Percentiles rank a stretch among this genome's conserved stretches.
These are phyloP conservation scores for Excoecaria agallocha DNA, from an alignment of 345 rosid species.

Conservation along the genomic window DNA sequence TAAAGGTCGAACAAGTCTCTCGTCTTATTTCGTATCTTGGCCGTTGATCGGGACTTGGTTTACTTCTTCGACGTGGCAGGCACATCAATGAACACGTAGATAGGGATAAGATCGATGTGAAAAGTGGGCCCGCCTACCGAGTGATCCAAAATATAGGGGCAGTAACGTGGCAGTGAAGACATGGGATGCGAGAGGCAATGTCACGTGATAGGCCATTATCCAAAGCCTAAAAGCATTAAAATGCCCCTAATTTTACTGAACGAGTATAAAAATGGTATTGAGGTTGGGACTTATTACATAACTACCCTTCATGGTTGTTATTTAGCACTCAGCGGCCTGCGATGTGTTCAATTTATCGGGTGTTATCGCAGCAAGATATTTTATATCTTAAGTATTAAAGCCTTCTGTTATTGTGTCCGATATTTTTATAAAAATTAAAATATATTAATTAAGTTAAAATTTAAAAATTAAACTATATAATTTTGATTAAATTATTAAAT, in stretches of 20 bases:
- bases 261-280: not conserved
- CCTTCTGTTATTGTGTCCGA: too few relatives aligned
- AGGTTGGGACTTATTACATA: not conserved
- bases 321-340: slow-evolving; percentile 5
- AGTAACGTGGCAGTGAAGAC: not conserved
- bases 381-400: too few relatives aligned
- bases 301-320: not conserved
- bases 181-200: not conserved
- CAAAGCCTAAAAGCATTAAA: not conserved
- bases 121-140: not conserved
- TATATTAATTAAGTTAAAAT: too few relatives aligned
- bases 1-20: slow-evolving; percentile 25
- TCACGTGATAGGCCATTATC: slow-evolving; percentile 20
- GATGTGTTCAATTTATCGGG: not conserved
- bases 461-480: too few relatives aligned
- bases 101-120: slow-evolving; percentile 48
- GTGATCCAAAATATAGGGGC: not conserved
- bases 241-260: not conserved
- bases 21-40: slow-evolving; percentile 14
- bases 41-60: slow-evolving; percentile 37
- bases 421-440: too few relatives aligned
- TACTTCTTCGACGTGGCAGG: slow-evolving; percentile 34
- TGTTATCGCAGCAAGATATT: not conserved
- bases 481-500: too few relatives aligned
- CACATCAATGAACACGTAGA: slow-evolving; percentile 36